Evolutionary conservation across 2,329 filamentous ascomycete genomes (phyloP).

Genomic region (Talaromyces sp.): DNA sequence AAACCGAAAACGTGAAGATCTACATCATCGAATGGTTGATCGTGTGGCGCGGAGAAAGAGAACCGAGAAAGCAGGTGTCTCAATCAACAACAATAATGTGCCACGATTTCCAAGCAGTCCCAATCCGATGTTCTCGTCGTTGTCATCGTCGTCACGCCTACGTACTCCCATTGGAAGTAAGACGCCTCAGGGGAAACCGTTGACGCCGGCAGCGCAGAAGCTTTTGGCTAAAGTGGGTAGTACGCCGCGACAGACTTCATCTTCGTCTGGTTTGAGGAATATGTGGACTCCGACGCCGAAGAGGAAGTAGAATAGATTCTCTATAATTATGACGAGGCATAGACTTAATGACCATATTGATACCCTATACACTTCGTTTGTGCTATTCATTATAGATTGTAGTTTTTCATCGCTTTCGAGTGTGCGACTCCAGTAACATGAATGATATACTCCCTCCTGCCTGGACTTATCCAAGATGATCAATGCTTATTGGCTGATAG

Average conservation of each 20-base stretch:
- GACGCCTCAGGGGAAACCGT: slow-evolving; percentile 25
- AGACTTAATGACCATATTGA: not conserved
- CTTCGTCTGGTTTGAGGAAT: slow-evolving; percentile 26
- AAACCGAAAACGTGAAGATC: slow-evolving; percentile 67
- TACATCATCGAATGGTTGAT: slow-evolving; percentile 85
- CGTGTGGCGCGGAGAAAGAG: slow-evolving; percentile 69
- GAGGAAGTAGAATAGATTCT: not conserved
- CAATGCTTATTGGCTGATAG: not conserved
- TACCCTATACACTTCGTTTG: not conserved
- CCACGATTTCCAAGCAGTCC: slow-evolving; percentile 37
- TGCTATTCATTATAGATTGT: not conserved
- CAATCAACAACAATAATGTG: slow-evolving; percentile 25
- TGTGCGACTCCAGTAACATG: too few relatives aligned
- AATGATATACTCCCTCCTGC: too few relatives aligned
- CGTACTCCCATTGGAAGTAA: slow-evolving; percentile 12
- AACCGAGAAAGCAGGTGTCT: slow-evolving; percentile 52
- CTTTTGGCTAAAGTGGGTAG: slow-evolving; percentile 33
- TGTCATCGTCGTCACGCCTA: slow-evolving; percentile 26
- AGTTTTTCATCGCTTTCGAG: not conserved
- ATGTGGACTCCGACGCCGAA: slow-evolving; percentile 36
- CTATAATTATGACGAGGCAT: not conserved
- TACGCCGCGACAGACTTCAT: slow-evolving; percentile 26
- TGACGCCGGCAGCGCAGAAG: slow-evolving; percentile 43
- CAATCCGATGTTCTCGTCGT: slow-evolving; percentile 31
- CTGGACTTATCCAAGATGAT: too few relatives aligned